Base-by-base conservation (phyloP, 2,329 filamentous ascomycete species). In the Beauveria sp. region DNA sequence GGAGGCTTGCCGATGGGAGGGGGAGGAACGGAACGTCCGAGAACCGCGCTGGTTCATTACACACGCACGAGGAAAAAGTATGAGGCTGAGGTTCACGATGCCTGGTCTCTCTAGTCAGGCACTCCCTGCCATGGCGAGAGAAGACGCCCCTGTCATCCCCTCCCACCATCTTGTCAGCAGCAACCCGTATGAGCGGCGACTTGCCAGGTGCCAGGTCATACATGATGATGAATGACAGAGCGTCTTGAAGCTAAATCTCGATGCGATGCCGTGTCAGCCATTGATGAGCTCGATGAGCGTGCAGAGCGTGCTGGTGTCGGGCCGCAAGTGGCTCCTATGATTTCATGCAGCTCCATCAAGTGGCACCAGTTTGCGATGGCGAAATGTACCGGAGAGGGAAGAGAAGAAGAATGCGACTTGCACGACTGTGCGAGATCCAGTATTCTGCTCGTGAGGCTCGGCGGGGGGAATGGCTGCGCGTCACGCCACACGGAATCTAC, bases 41-140 rank as follows among this genome's bases (percentile, higher is more conserved):
- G 48, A 46, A 59, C 56, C 58, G 51, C 43, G 41, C 58, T 60
- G 50, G 51, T 26, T 48, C 22, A n/a, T n/a, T 37, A 47, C 40
- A 54, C 48, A 34, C 14, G 5, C 18, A 10, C 40, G 26, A 12
- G 18, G 34, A 51, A 59, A 59, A 60, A 60, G 30, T 12, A 60
- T 48, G 58, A 60, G 58, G 58, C 58, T 60, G 58, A 47, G 41
- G 50, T 54, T 60, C 50, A 60, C 58, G 58, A 60, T 60, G 22
- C 50, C 58, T 48, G n/a, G n/a, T 34, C 44, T 14, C 22, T 59
- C 34, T 54, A 54, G 58, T 60, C 58, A 46, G 58, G 58, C 50
- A 54, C 58, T 48, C 58, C 50, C 41, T 48, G 24, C 22, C 18
- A 55, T 44, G 16, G 20, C 24, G 46, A 24, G 24, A 43, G 14